These are phyloP conservation scores for Seiridium unicorne DNA, from an alignment of 2,329 filamentous ascomycete genomes.

Conservation along the genomic window DNA sequence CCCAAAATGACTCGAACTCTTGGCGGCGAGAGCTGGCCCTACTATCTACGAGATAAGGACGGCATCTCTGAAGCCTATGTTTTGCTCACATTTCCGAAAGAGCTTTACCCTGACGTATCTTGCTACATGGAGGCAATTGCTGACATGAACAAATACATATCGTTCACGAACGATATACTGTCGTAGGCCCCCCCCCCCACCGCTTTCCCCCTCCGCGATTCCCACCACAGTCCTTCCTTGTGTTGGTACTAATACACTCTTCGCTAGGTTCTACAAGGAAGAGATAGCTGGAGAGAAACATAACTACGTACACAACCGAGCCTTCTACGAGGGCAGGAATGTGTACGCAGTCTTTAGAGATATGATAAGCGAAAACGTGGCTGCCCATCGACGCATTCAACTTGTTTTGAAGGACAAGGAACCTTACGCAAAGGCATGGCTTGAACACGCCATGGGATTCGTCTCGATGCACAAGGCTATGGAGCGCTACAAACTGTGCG, in stretches of 20 bases:
- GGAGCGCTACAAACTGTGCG: constrained; percentile 15
- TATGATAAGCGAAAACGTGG: constrained; percentile 13
- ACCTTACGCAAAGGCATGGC: constrained; percentile 18
- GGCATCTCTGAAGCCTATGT: constrained; percentile 24
- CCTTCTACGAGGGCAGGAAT: constrained; percentile 16
- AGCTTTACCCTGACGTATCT: constrained; percentile 22
- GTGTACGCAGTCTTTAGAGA: constrained; percentile 13
- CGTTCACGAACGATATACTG: constrained; percentile 24
- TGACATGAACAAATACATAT: constrained; percentile 24
- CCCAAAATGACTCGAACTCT: constrained; percentile 14
- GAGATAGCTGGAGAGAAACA: constrained; percentile 21
- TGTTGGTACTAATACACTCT: neutral
- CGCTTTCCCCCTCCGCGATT: too few relatives aligned
- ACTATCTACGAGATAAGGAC: constrained; percentile 24
- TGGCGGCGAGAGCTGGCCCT: constrained; percentile 21
- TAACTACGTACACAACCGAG: constrained; percentile 25
- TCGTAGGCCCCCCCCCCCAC: constrained; percentile 19
- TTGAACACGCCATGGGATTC: constrained; percentile 24
- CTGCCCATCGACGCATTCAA: neutral
- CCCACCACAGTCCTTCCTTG: too few relatives aligned
- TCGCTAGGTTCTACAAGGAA: constrained; percentile 27
- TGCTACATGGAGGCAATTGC: constrained; percentile 24
- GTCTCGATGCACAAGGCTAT: constrained; percentile 17
- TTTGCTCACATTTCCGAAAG: constrained; percentile 25
- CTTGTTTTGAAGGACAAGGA: constrained; percentile 16